Conservation (phyloP, 1,284 basidiomycete genomes). For the Cutaneotrichosporon mucoides region DNA sequence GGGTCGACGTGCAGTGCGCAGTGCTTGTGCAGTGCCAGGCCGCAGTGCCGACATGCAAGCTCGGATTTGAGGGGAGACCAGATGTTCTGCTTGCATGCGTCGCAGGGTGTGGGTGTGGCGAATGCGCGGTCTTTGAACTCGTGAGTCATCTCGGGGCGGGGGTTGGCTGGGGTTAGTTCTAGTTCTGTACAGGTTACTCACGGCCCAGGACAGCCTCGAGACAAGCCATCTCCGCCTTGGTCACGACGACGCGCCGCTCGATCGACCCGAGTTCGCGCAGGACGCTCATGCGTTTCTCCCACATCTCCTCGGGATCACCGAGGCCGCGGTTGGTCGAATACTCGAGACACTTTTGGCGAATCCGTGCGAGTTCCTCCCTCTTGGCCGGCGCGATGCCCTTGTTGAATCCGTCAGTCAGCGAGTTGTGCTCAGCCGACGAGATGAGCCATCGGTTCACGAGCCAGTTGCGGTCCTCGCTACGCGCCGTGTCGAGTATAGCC, state of each 20-base stretch:
- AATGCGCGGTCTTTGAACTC: slow-evolving; percentile 23
- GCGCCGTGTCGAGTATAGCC: slow-evolving; percentile 11
- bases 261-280: slow-evolving; percentile 16
- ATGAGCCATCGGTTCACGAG: slow-evolving; percentile 21
- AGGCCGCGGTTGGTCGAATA: slow-evolving; percentile 16
- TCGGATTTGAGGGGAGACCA: slow-evolving; percentile 20
- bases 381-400: slow-evolving; percentile 4
- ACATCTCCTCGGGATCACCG: slow-evolving; percentile 20
- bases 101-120: slow-evolving; percentile 17
- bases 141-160: slow-evolving; percentile 18
- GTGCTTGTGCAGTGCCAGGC: slow-evolving; percentile 18
- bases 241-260: slow-evolving; percentile 16
- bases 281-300: slow-evolving; percentile 17
- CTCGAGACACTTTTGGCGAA: slow-evolving; percentile 7
- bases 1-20: slow-evolving; percentile 21
- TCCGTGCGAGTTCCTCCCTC: slow-evolving; percentile 6
- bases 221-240: slow-evolving; percentile 18
- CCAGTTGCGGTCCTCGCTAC: slow-evolving; percentile 18
- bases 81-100: slow-evolving; percentile 16
- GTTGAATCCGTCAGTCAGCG: slow-evolving; percentile 7
- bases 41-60: slow-evolving; percentile 16
- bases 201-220: slow-evolving; percentile 20
- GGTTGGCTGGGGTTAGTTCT: slow-evolving; percentile 6
- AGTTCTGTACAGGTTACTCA: slow-evolving; percentile 2
- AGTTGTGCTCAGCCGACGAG: not conserved